Evolutionary conservation across 148 eudicot species (phyloP), one percentile per base, ranked within the genome.

Genomic region (Cornus controversa): DNA sequence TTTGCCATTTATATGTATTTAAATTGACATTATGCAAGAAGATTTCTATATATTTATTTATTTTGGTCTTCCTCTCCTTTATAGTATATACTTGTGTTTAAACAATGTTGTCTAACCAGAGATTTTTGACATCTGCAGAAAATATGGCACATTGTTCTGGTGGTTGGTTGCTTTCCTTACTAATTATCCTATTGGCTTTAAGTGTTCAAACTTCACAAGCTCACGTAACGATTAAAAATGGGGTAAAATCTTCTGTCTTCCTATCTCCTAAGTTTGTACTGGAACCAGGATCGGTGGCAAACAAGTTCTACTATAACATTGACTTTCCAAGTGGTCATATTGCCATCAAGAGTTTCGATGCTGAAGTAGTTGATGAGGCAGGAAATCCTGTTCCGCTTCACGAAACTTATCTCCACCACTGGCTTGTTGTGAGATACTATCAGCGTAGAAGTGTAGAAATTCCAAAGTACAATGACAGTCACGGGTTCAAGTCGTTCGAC

Each of bases 391-490:
- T 93, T 67, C 89, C 99, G 1, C 97, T 95, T 77, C 91, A 91
- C 40, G 90, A 95, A 80, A 89, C 93, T 69, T 95, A 93, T 78
- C 94, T 95, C 53, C 99, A 95, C 72, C 99, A 95, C 73, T 95
- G 97, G 97, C 73, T 85, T 57, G 84, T 89, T 29, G 15, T 10
- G 5, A 82, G 96, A 77, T 91, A 90, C 80, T 85, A 86, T 76
- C 82, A 80, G 29, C 92, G 87, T 6, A 79, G 75, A 73, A 90
- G 89, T 58, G 78, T 74, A 37, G 79, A 78, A 65, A 75, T 79
- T 54, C 77, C 75, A 15, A 74, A 79, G 24, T 53, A 74, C 67
- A 71, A 47, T 26, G 57, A 64, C 4, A 70, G 76, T 31, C 4
- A 66, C 27, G 84, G 83, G 1, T 63, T 70, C 50, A 71, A 36